Percentiles rank a stretch among this genome's conserved stretches.
phyloP scores from a whole-genome alignment of 805 yeast species.

The Candida namnaoensis region DNA sequence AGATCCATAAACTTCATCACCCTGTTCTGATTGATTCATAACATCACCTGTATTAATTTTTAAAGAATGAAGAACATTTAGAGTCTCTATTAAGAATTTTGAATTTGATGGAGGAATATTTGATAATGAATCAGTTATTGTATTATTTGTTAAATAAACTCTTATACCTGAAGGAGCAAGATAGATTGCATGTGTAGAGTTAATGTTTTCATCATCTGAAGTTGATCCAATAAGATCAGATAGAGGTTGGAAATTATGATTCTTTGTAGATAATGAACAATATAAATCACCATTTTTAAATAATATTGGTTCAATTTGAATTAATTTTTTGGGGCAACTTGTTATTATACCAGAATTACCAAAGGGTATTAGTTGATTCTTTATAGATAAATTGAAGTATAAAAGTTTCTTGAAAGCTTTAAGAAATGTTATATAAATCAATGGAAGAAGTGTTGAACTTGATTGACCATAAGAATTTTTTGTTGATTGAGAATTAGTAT shows the following conservation, averaged over 20 bases:
- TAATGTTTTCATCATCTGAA: constrained; percentile 2
- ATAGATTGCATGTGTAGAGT: constrained; percentile 31
- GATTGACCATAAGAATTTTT: background rate
- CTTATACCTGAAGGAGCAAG: constrained; percentile 50
- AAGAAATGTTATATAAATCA: constrained; percentile 36
- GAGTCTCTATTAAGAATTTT: constrained; percentile 24
- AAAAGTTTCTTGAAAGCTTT: constrained; percentile 39
- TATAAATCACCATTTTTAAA: constrained; percentile 35
- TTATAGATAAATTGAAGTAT: constrained; percentile 21
- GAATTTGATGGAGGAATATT: constrained; percentile 34
- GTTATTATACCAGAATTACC: constrained; percentile 34
- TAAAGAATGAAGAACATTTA: constrained; percentile 24
- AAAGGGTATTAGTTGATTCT: constrained; percentile 35
- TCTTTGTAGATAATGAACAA: constrained; percentile 23
- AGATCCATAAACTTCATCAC: too few relatives aligned
- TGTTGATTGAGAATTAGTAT: background rate
- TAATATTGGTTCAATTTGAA: constrained; percentile 40
- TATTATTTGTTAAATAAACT: constrained; percentile 28
- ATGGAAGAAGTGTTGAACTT: constrained; percentile 19
- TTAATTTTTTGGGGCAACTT: constrained; percentile 16
- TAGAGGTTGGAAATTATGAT: constrained; percentile 24
- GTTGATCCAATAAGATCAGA: constrained; percentile 6
- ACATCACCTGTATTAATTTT: too few relatives aligned
- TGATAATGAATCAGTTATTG: constrained; percentile 24
- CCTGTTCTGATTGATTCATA: too few relatives aligned